A percentile compares a stretch with the other conserved stretches of the same genome.
Conservation (phyloP, 2,329 filamentous ascomycete genomes). For the Colletotrichum sp. region DNA sequence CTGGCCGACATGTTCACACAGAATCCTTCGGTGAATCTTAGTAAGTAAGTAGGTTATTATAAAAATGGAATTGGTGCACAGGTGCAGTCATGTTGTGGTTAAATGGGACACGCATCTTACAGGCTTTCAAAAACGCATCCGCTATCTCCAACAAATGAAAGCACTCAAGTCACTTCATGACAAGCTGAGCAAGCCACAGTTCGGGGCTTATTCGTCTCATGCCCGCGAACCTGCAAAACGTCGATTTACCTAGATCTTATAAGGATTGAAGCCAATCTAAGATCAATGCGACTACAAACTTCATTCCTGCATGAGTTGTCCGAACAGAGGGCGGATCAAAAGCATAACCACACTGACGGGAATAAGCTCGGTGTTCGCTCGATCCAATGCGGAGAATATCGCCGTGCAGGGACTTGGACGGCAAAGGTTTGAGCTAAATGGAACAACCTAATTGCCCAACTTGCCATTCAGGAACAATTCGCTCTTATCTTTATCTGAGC, state of each 20-base stretch:
- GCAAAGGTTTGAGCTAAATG: background rate
- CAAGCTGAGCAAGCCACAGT: background rate
- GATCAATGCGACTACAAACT: background rate
- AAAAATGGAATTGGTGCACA: background rate
- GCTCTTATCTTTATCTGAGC: background rate
- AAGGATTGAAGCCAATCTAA: background rate
- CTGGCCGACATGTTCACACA: background rate
- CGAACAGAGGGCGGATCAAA: background rate
- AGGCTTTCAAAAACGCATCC: background rate
- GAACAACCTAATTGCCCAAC: background rate
- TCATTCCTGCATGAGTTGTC: background rate
- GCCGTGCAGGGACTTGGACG: background rate
- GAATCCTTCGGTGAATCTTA: background rate
- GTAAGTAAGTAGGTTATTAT: background rate
- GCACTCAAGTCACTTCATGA: background rate
- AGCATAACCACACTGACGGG: background rate
- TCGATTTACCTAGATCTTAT: background rate
- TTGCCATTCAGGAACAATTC: background rate
- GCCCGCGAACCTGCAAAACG: background rate
- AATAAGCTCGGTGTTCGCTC: background rate
- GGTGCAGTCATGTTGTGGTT: background rate
- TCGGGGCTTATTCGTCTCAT: background rate
- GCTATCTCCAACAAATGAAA: background rate
- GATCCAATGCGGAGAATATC: background rate
- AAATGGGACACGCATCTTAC: background rate